phyloP scores from a whole-genome alignment of 495 filamentous ascomycete genomes.

The Podospora australis region DNA sequence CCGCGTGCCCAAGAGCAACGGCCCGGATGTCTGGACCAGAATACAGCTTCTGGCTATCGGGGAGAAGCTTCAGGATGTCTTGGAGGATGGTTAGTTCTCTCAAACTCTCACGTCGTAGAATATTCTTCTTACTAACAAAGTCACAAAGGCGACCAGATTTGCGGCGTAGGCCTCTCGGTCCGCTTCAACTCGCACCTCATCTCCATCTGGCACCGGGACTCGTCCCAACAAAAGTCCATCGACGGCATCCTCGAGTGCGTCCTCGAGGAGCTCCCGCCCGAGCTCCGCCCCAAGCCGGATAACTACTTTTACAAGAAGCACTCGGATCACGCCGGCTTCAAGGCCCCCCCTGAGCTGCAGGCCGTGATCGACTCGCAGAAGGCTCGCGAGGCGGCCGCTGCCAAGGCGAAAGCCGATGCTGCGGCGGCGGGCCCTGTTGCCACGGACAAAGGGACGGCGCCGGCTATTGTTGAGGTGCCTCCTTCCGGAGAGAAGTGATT shows the following conservation, averaged over 20 bases:
- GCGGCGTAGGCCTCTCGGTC: conserved; percentile 64
- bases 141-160: conserved; percentile 66
- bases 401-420: conserved; percentile 15
- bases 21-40: conserved; percentile 72
- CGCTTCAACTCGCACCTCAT: conserved; percentile 74
- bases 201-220: conserved; percentile 82
- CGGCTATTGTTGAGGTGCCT: conserved; percentile 12
- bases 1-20: conserved; percentile 66
- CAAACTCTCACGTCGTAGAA: background rate
- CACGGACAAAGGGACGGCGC: conserved; percentile 2
- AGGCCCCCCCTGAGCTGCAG: conserved; percentile 44
- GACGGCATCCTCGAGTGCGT: conserved; percentile 62
- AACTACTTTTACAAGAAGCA: conserved; percentile 65
- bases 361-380: conserved; percentile 43
- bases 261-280: conserved; percentile 58
- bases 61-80: conserved; percentile 69
- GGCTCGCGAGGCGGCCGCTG: conserved; percentile 32
- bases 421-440: background rate
- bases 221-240: conserved; percentile 63
- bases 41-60: conserved; percentile 76
- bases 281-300: conserved; percentile 59
- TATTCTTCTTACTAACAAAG: background rate
- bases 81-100: conserved; percentile 57
- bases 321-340: conserved; percentile 52
- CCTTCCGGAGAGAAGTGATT: conserved; percentile 11